Conservation (phyloP, 164 flowering plant genomes). For the Magnolia officinalis region DNA sequence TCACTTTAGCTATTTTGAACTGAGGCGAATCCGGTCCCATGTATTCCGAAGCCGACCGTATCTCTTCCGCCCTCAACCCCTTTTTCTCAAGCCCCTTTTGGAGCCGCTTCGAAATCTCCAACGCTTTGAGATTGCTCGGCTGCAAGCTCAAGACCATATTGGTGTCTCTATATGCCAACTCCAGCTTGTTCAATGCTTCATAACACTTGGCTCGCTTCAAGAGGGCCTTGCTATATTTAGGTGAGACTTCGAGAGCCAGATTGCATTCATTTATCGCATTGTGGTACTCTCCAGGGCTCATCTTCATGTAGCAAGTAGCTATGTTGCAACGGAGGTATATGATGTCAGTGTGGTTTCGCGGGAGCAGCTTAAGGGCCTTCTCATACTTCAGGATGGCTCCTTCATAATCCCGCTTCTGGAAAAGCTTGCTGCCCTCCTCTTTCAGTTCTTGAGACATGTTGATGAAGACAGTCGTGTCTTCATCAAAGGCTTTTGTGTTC, state of each 20-base stretch:
- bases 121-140: slow-evolving; percentile 63
- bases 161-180: slow-evolving; percentile 73
- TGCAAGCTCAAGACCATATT: slow-evolving; percentile 49
- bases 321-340: slow-evolving; percentile 64
- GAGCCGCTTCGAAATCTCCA: slow-evolving; percentile 66
- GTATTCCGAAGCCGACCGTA: slow-evolving; percentile 36
- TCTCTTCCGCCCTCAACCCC: slow-evolving; percentile 36
- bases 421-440: slow-evolving; percentile 80
- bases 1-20: slow-evolving; percentile 33
- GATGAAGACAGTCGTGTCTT: slow-evolving; percentile 57
- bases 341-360: slow-evolving; percentile 56
- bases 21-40: slow-evolving; percentile 30
- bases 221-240: slow-evolving; percentile 78
- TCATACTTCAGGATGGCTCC: slow-evolving; percentile 82
- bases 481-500: slow-evolving; percentile 37
- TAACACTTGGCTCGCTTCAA: slow-evolving; percentile 83
- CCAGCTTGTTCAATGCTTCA: slow-evolving; percentile 65
- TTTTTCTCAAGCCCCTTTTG: slow-evolving; percentile 37
- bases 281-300: slow-evolving; percentile 70
- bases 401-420: slow-evolving; percentile 72
- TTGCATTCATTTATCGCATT: slow-evolving; percentile 80
- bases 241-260: slow-evolving; percentile 75
- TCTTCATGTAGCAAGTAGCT: slow-evolving; percentile 92
- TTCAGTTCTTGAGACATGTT: slow-evolving; percentile 65
- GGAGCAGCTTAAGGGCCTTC: slow-evolving; percentile 76